A percentile compares a stretch with the other conserved stretches of the same genome.
Evolutionary conservation across 306 rosid genomes (phyloP).

Genomic region (Sphenostylis stenocarpa): DNA sequence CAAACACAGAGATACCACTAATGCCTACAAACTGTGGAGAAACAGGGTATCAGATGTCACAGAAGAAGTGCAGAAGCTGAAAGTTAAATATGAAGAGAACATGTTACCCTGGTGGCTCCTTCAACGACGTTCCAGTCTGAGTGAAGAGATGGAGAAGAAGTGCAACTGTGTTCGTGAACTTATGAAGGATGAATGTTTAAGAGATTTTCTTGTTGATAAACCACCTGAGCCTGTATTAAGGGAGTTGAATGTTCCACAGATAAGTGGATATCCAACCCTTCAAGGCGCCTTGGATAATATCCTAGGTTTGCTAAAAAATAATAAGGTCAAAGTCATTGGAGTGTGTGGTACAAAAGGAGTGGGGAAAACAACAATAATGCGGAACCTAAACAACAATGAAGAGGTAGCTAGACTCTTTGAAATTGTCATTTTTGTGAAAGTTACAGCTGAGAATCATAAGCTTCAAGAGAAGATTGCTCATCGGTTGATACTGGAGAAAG

Average conservation of each 20-base stretch:
- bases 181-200: background rate
- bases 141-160: background rate
- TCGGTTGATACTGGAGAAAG: conserved; percentile 24
- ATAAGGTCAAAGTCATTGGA: conserved; percentile 21
- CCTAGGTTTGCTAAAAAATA: background rate
- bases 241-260: conserved; percentile 21
- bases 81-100: background rate
- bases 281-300: background rate
- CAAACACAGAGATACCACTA: conserved; percentile 23
- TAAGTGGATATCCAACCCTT: conserved; percentile 32
- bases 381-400: conserved; percentile 28
- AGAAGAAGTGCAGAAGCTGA: background rate
- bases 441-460: background rate
- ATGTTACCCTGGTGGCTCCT: background rate
- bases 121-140: background rate
- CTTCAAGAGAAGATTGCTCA: conserved; percentile 27
- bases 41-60: background rate
- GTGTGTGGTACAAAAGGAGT: conserved; percentile 32
- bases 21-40: conserved; percentile 26
- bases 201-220: conserved; percentile 28
- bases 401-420: conserved; percentile 25
- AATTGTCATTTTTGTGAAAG: conserved; percentile 23
- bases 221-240: conserved; percentile 16
- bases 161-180: background rate
- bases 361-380: conserved; percentile 29